These are phyloP conservation scores for Cutaneotrichosporon arboriforme DNA, from an alignment of 1,284 basidiomycete species.

Conservation along the genomic window DNA sequence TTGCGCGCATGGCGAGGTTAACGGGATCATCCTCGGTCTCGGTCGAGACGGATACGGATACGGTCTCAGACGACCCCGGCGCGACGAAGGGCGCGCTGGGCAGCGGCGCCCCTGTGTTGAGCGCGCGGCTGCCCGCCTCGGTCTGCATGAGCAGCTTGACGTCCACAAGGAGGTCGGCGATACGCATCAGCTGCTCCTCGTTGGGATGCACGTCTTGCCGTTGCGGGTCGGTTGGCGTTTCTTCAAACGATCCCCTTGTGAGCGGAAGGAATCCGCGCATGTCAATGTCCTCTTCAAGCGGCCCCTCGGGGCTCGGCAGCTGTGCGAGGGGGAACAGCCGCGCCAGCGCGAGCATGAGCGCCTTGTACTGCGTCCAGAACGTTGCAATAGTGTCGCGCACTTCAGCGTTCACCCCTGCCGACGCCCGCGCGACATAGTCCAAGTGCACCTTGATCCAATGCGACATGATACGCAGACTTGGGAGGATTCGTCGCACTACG, in stretches of 20 bases:
- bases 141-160: conserved; percentile 51
- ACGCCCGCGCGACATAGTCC: conserved; percentile 56
- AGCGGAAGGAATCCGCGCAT: conserved; percentile 83
- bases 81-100: conserved; percentile 24
- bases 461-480: conserved; percentile 75
- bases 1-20: conserved; percentile 66
- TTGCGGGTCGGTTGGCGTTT: conserved; percentile 9
- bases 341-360: conserved; percentile 62
- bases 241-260: conserved; percentile 51
- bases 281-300: conserved; percentile 88
- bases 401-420: conserved; percentile 11
- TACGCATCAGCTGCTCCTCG: conserved; percentile 89
- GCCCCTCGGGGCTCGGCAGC: conserved; percentile 59
- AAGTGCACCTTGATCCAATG: conserved; percentile 84
- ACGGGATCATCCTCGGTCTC: conserved; percentile 76
- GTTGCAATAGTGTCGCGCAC: conserved; percentile 32
- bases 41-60: conserved; percentile 62
- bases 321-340: conserved; percentile 64
- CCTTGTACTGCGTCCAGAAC: conserved; percentile 71
- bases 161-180: conserved; percentile 76
- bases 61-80: conserved; percentile 45
- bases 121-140: conserved; percentile 9
- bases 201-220: conserved; percentile 64
- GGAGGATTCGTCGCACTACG: conserved; percentile 74
- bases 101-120: conserved; percentile 4